Percentiles rank a stretch among this genome's conserved stretches.
These are phyloP conservation scores for Clonostachys chloroleuca DNA, from an alignment of 2,329 filamentous ascomycete species.

Conservation along the genomic window DNA sequence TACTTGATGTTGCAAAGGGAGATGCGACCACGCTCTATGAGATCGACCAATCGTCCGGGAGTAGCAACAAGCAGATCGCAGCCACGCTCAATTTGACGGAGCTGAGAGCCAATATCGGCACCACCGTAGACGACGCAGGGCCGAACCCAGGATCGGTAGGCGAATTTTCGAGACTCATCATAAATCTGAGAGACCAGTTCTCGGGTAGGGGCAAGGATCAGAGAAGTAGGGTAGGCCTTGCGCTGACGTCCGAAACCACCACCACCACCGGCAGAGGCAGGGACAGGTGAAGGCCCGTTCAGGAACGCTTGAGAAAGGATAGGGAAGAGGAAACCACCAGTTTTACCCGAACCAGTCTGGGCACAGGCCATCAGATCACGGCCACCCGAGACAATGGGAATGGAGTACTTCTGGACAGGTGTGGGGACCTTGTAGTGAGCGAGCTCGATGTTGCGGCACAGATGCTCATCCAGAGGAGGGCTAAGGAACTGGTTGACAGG, in stretches of 20 bases:
- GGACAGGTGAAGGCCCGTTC: slow-evolving; percentile 72
- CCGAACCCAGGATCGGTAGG: slow-evolving; percentile 97
- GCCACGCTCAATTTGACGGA: slow-evolving; percentile 94
- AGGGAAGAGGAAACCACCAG: slow-evolving; percentile 98
- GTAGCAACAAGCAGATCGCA: slow-evolving; percentile 97
- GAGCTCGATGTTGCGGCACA: slow-evolving; percentile 88
- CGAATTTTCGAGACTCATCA: slow-evolving; percentile 96
- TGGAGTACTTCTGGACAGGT: slow-evolving; percentile 98
- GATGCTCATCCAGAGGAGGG: slow-evolving; percentile 90
- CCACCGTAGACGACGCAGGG: slow-evolving; percentile 98
- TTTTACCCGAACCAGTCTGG: slow-evolving; percentile 99
- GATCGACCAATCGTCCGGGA: slow-evolving; percentile 92
- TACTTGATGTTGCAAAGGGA: slow-evolving; percentile 99
- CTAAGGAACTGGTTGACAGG: slow-evolving; percentile 84
- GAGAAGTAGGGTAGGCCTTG: slow-evolving; percentile 94
- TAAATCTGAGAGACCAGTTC: slow-evolving; percentile 98
- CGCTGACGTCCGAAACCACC: slow-evolving; percentile 86
- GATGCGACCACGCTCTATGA: slow-evolving; percentile 97
- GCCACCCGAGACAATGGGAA: slow-evolving; percentile 96
- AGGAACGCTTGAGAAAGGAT: slow-evolving; percentile 97
- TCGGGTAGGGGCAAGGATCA: slow-evolving; percentile 95
- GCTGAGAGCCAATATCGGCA: slow-evolving; percentile 96
- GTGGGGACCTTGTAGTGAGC: slow-evolving; percentile 95
- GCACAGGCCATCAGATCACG: slow-evolving; percentile 99
- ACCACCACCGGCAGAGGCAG: slow-evolving; percentile 46